Conservation (phyloP, 2,329 filamentous ascomycete genomes). For the Elsinoe batatas region DNA sequence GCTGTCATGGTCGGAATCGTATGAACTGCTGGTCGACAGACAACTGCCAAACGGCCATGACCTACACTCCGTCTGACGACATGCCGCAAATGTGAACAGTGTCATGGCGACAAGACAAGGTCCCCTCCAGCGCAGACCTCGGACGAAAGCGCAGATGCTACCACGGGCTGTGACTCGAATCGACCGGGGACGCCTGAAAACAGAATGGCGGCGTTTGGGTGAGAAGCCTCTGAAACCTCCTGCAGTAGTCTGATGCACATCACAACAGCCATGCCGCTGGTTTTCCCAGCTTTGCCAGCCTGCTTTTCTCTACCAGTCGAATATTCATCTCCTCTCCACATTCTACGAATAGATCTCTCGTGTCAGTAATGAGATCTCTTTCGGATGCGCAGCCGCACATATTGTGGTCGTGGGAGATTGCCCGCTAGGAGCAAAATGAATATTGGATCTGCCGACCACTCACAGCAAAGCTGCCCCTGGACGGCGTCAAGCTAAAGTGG, state of each 20-base stretch:
- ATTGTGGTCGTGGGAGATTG: conserved; percentile 2
- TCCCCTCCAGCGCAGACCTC: no score
- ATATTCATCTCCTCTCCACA: neutral
- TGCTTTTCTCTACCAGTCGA: neutral
- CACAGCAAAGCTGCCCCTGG: conserved; percentile 2
- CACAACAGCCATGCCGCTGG: neutral
- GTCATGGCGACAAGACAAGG: conserved; percentile 1
- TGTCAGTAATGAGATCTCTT: neutral
- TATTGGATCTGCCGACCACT: conserved; percentile 8
- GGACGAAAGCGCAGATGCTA: neutral
- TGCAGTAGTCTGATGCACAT: conserved; percentile 9
- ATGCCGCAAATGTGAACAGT: neutral
- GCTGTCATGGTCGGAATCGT: neutral
- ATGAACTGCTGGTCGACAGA: conserved; percentile 2
- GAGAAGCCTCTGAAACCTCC: neutral
- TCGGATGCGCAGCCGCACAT: conserved; percentile 1
- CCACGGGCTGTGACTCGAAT: neutral
- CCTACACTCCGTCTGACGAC: neutral
- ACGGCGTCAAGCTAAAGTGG: conserved; percentile 7
- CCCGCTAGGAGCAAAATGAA: conserved; percentile 9
- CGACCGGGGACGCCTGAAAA: neutral
- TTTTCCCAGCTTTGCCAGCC: neutral
- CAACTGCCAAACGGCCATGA: conserved; percentile 4
- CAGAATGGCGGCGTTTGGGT: neutral
- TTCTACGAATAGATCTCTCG: neutral